Evolutionary conservation across 306 rosid genomes (phyloP).

Genomic region (Arachis stenosperma): DNA sequence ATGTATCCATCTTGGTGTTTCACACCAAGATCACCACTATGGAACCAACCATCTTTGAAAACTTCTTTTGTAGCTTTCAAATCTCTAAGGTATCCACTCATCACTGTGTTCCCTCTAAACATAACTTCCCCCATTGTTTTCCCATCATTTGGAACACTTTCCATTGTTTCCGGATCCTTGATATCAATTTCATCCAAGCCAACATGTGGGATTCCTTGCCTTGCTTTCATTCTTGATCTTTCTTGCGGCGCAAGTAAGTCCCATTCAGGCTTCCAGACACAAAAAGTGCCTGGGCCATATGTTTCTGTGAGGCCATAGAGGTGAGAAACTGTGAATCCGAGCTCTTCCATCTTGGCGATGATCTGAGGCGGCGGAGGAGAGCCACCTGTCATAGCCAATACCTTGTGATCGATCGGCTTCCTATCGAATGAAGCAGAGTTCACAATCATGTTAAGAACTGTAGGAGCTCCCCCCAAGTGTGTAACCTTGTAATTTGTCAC

Average conservation of each 20-base stretch:
- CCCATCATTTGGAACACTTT: slow-evolving; percentile 69
- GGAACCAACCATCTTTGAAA: slow-evolving; percentile 81
- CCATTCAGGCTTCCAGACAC: slow-evolving; percentile 85
- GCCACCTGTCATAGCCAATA: slow-evolving; percentile 69
- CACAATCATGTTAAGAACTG: slow-evolving; percentile 80
- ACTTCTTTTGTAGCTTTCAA: slow-evolving; percentile 72
- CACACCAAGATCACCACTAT: slow-evolving; percentile 83
- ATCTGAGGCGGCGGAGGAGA: slow-evolving; percentile 80
- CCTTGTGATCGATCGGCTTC: slow-evolving; percentile 61
- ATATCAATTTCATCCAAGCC: slow-evolving; percentile 65
- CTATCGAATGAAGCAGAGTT: slow-evolving; percentile 55
- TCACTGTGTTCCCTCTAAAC: slow-evolving; percentile 87
- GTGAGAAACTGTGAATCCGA: slow-evolving; percentile 74
- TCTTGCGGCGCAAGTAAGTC: slow-evolving; percentile 55
- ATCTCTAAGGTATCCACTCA: slow-evolving; percentile 83
- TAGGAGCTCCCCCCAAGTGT: slow-evolving; percentile 84
- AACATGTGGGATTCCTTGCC: slow-evolving; percentile 77
- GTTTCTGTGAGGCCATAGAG: slow-evolving; percentile 86
- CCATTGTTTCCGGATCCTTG: slow-evolving; percentile 73
- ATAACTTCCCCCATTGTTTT: slow-evolving; percentile 77
- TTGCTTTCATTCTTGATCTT: slow-evolving; percentile 54
- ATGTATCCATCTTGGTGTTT: slow-evolving; percentile 75
- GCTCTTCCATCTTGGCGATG: slow-evolving; percentile 70
- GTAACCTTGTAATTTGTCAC: slow-evolving; percentile 66
- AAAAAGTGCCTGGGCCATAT: slow-evolving; percentile 71